Evolutionary conservation across 139 green algal genomes (phyloP), one percentile per base, ranked within the genome.

Genomic region (Picochlorum sp.): DNA sequence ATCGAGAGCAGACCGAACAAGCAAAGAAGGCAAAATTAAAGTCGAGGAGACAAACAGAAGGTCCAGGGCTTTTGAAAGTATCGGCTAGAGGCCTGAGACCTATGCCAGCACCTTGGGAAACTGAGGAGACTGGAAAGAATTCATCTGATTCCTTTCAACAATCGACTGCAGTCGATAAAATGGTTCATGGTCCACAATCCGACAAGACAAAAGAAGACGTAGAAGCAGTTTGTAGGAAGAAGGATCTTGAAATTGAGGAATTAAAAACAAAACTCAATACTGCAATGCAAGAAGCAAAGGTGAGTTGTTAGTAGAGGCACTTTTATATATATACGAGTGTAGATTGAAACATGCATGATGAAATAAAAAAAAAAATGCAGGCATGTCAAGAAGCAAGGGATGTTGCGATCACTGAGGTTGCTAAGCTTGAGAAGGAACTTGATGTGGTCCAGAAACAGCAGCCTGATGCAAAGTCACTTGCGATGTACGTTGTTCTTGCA

Each of bases 21-120:
- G 22, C 20, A 56, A 56, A 35, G 28, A 45, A 18, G 20, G 13
- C 50, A 56, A 16, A 18, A 7, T n/a, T 56, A 16, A 22, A 47
- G 39, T 18, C 18, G 39, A 37, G 20, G 50, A 16, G 20, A n/a
- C 50, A 56, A 47, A 16, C 39, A 6, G 22, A 0, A 4, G 39
- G 20, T 9, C 52, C 22, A 53, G 44, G 52, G 20, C 52, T 59
- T 6, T 30, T 59, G 20, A 59, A 45, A 45, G 52, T 59, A 50
- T 59, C 52, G 53, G 52, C 52, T 26, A n/a, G 52, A 29, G 52
- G 52, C 5, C 26, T 24, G 18, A 59, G 53, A 30, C 18, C 35
- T 14, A 22, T 51, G 8, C n/a, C 24, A 12, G 52, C 52, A 52
- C 44, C 44, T 14, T 53, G 44, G 44, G 22, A 53, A 20, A 25